Base-by-base conservation (phyloP, 1,139 yeast genomes). In the Geotrichum citri-aurantii region DNA sequence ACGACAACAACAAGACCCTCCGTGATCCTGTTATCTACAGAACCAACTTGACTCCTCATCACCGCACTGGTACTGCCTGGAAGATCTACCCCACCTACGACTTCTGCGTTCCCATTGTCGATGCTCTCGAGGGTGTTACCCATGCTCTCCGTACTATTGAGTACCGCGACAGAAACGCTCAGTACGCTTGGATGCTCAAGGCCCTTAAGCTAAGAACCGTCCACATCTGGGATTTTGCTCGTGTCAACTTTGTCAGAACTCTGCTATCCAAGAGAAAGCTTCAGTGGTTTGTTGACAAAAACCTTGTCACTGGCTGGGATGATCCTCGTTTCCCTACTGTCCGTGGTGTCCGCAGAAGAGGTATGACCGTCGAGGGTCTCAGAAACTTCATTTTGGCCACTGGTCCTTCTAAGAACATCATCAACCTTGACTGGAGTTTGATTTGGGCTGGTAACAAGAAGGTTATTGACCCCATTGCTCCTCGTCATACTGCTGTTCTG, bases 281-380 rank as follows among this genome's bases (percentile, higher is more conserved):
- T 71, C 98, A 93, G 79, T 92, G 97, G 97, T 90, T 93, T 75
- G 98, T 93, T 64, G 97, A 93, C 79, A 86, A 89, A 73, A 78
- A 82, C 48, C 80, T 85, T 67, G 99, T 93, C 62, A 69, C 81
- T 44, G 91, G 90, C 77, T 93, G 99, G 99, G 97, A 92, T 71
- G 99, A 93, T 76, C 98, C 99, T 68, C 83, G 99, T 75, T 93
- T 93, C 91, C 99, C 99, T 66, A 93, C 99, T 54, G 96, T 92
- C 49, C 85, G 97, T 77, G 98, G 98, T 79, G 97, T 92, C 58
- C 88, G 97, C 80, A 86, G 98, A 81, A 88, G 99, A 79, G 99
- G 99, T 79, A 93, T 93, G 98, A 85, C 97, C 51, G 95, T 93
- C 64, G 97, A 93, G 77, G 98, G 97, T 66, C 83, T 93, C 74